Evolutionary conservation across 1,139 yeast genomes (phyloP), one percentile per base, ranked within the genome.

Genomic region (Pichia sp.): DNA sequence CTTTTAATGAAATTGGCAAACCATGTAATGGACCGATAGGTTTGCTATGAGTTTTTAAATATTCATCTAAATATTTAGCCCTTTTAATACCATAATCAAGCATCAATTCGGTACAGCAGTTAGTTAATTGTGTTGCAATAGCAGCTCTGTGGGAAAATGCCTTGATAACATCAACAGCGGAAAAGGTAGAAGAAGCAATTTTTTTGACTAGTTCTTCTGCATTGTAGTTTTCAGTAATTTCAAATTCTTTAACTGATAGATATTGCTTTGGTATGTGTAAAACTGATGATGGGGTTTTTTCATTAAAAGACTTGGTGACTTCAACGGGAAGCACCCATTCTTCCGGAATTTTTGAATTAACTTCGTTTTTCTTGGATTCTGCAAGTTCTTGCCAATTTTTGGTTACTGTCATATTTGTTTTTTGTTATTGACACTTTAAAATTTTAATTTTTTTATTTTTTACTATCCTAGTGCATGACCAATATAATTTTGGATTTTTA

Each of bases 1-100:
- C 90, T 56, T 83, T 83, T 29, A 73, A 57, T n/a, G 76, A 69
- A 20, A 75, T 62, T 6, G 80, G 80, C 16, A 76, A 57, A 1
- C 80, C 80, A 55, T 74, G 80, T 30, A 74, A 57, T 4, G 74
- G 73, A 2, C 79, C 78, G 25, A 65, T 55, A 0, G 67, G 58
- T 42, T 64, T 63, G 12, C 73, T 74, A n/a, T 62, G 60, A 42
- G 69, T 62, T 38, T 55, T 47, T 31, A 53, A 53, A 49, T 57
- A 63, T 42, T 58, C 63, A 51, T 74, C 79, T 26, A 58, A 43
- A 38, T 51, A 56, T 33, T 49, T 35, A 8, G 62, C 62, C 35
- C 56, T 47, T 38, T 44, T 35, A n/a, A 53, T 39, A n/a, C 58
- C 62, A 51, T 71, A 74, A 24, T 76, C 78, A 42, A 74, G 67